Evolutionary conservation across 495 filamentous ascomycete species (phyloP).

Genomic region (Aspergillus ostianus): DNA sequence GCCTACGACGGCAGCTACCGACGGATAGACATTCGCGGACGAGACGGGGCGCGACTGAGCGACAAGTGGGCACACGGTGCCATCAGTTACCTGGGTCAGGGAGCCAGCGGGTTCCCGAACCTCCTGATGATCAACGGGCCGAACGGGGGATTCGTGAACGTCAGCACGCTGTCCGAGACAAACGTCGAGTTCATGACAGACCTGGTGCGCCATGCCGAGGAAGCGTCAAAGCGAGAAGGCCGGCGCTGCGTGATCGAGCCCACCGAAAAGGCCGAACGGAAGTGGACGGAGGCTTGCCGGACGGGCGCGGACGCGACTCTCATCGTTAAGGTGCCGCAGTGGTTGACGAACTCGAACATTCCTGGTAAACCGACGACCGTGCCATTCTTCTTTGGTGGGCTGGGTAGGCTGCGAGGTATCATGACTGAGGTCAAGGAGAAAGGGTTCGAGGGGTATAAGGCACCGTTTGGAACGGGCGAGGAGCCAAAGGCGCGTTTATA

Average conservation of each 20-base stretch:
- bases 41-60: constrained; percentile 28
- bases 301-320: constrained; percentile 36
- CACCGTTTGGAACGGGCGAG: not conserved
- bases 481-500: constrained; percentile 1
- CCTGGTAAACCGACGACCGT: constrained; percentile 31
- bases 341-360: constrained; percentile 35
- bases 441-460: constrained; percentile 13
- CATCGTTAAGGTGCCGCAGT: constrained; percentile 34
- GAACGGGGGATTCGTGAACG: constrained; percentile 43
- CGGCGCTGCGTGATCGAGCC: constrained; percentile 30
- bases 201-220: constrained; percentile 21
- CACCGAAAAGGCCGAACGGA: constrained; percentile 40
- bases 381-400: constrained; percentile 18
- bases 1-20: constrained; percentile 44
- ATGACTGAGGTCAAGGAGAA: constrained; percentile 12
- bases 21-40: constrained; percentile 26
- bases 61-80: constrained; percentile 45
- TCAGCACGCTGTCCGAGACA: constrained; percentile 42
- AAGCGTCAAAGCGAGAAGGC: constrained; percentile 26
- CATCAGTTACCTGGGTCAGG: constrained; percentile 43
- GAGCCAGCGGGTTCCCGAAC: constrained; percentile 32
- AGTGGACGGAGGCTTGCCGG: constrained; percentile 40
- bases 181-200: constrained; percentile 29
- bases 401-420: constrained; percentile 9
- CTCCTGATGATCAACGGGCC: constrained; percentile 41